A percentile compares a stretch with the other conserved stretches of the same genome.
Evolutionary conservation across 2,329 filamentous ascomycete species (phyloP).

Genomic region (Claviceps arundinis): DNA sequence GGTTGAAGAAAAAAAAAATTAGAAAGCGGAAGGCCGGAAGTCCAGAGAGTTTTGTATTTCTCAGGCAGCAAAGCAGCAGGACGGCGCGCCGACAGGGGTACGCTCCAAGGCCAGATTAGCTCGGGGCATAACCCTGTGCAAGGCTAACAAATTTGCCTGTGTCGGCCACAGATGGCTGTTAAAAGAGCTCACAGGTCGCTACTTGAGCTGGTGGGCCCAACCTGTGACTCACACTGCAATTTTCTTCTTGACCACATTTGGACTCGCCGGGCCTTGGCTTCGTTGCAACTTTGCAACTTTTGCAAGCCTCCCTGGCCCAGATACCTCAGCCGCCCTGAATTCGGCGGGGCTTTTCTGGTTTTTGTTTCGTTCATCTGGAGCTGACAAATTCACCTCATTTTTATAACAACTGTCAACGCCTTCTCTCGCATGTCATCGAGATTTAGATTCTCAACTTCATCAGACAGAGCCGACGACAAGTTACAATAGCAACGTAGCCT

Average conservation of each 20-base stretch:
- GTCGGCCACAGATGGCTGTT: not conserved
- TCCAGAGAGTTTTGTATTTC: constrained; percentile 28
- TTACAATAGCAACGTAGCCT: not conserved
- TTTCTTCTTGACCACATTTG: constrained; percentile 14
- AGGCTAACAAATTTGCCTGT: not conserved
- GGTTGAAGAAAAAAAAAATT: constrained; percentile 17
- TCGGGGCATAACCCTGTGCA: not conserved
- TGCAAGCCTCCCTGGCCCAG: not conserved
- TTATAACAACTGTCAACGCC: too few relatives aligned
- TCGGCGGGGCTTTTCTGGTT: not conserved
- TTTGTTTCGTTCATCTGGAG: too few relatives aligned
- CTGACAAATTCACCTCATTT: too few relatives aligned
- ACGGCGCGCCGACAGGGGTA: constrained; percentile 4
- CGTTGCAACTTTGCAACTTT: not conserved
- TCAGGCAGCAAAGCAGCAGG: constrained; percentile 28
- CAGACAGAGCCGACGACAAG: not conserved
- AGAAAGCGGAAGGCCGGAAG: constrained; percentile 11
- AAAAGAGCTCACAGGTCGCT: constrained; percentile 1
- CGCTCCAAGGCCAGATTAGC: constrained; percentile 9
- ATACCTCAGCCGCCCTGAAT: not conserved
- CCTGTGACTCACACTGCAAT: constrained; percentile 23
- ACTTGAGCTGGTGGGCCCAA: constrained; percentile 13
- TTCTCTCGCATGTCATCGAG: not conserved
- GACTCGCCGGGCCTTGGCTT: constrained; percentile 13
- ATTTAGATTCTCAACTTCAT: not conserved